Base-by-base conservation (phyloP, 1,139 yeast species). In the Candida neerlandica region DNA sequence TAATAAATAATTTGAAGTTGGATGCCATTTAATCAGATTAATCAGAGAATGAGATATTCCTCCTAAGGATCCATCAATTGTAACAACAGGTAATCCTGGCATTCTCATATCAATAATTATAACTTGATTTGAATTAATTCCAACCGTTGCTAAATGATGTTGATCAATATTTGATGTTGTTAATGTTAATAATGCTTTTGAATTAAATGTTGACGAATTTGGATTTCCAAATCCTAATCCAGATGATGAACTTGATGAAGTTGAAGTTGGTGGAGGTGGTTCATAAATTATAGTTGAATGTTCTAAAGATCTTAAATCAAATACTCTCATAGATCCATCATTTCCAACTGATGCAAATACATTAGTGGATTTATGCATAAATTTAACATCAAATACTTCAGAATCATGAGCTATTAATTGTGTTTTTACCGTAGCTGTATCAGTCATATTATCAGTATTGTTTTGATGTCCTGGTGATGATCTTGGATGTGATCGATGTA, bases 341-440 rank as follows among this genome's bases (percentile, higher is more conserved):
- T 92, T 92, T 2, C 98, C 97, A 46, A 94, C 96, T 49, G 96
- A 87, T 41, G 96, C 90, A 70, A 94, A 94, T 27, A 92, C 78
- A 62, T 90, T 84, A 44, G 87, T 82, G 35, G 90, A 83, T 40
- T 85, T 84, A 51, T 87, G 82, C 45, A 91, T 73, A 66, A 91
- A 94, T 57, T 89, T 82, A 19, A 92, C 98, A 65, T 94, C 99
- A 65, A 85, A 90, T 4, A 94, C 99, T 66, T 92, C 98, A 52
- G 87, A 84, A 64, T 94, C 99, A 67, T 94, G 99, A 0, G 99
- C 99, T 58, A 94, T 94, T 46, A 94, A 75, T 69, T 94, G 98
- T 1, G 99, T 92, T 62, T 87, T 88, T 18, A 96, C 96, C 26
- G 80, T 76, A n/a, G 89, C 89, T 4, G 79, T 66, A 46, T 77